Base-by-base conservation (phyloP, 202 grass and related monocot species). In the Musa balbisiana region DNA sequence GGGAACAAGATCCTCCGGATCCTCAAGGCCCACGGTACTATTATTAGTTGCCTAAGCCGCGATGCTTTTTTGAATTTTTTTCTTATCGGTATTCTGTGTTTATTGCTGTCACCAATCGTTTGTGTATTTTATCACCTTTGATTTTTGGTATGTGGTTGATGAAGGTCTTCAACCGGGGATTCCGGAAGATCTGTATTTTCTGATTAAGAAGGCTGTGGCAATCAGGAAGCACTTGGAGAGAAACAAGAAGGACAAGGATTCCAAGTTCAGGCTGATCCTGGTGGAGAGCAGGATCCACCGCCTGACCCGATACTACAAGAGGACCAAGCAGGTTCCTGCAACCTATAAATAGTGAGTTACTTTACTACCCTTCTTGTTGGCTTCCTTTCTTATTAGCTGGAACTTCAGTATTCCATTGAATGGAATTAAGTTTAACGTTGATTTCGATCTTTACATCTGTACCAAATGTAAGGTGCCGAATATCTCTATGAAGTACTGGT, bases 251-350 rank as follows among this genome's bases (percentile, higher is more conserved):
- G n/a, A 53, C 20, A 54, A 24, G 70, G 70, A 72, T 10, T 72
- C 51, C 11, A 72, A 72, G 51, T 53, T 72, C 49, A 72, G 51
- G 51, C 14, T 53, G 50, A 24, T 72, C 22, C 10, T 72, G n/a
- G n/a, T 72, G 69, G 49, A 72, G 49, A 66, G 63, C 63, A 66
- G 63, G 11, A 66, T 66, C 13, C 63, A 66, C 63, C 63, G 63
- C 63, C 25, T 66, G 22, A 23, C 63, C 1, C 63, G 63, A 23
- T 66, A 66, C 63, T 66, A 66, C 63, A 66, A 70, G 67, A 70
- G 43, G 15, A 70, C 43, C 50, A 52, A 72, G 50, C 11, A 52
- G 3, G 49, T 51, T 52, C 69, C 69, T 22, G 49, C 50, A 8
- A 53, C 9, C 8, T 71, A 17, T 22, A 23, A 72, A 52, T 52